Percentiles rank a stretch among this genome's conserved stretches.
Conservation (phyloP, 2,329 filamentous ascomycete genomes). For the Chaetothyriales sp. region DNA sequence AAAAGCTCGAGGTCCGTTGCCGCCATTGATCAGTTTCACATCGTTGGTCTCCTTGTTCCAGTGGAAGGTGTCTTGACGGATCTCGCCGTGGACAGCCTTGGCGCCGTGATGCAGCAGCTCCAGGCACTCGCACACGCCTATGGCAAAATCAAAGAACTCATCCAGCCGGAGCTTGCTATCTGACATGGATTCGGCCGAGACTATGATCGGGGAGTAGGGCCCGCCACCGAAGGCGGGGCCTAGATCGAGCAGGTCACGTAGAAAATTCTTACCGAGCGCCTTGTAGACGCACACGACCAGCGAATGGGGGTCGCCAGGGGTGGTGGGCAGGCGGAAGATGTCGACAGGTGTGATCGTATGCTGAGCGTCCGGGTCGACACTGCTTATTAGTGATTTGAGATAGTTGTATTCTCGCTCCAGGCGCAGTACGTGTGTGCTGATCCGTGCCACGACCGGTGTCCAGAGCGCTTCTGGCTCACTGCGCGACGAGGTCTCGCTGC, state of each 20-base stretch:
- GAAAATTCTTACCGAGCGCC: slow-evolving; percentile 56
- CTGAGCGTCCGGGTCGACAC: slow-evolving; percentile 54
- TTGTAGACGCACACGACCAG: slow-evolving; percentile 71
- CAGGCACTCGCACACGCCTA: slow-evolving; percentile 70
- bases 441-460: slow-evolving; percentile 58
- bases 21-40: slow-evolving; percentile 72
- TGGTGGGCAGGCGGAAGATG: slow-evolving; percentile 53
- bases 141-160: slow-evolving; percentile 76
- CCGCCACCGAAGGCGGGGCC: slow-evolving; percentile 57
- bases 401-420: slow-evolving; percentile 82
- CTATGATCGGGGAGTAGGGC: slow-evolving; percentile 32
- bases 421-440: slow-evolving; percentile 67
- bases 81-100: slow-evolving; percentile 76
- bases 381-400: slow-evolving; percentile 53
- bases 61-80: slow-evolving; percentile 81
- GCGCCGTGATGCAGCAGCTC: slow-evolving; percentile 85
- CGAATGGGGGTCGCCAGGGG: slow-evolving; percentile 53
- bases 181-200: slow-evolving; percentile 29
- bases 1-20: slow-evolving; percentile 72
- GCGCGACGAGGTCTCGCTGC: slow-evolving; percentile 27
- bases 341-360: slow-evolving; percentile 74
- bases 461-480: slow-evolving; percentile 29
- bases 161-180: slow-evolving; percentile 52
- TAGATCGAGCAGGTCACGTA: slow-evolving; percentile 51
- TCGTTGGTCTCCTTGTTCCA: slow-evolving; percentile 55